These are phyloP conservation scores for Boletus rufocinnamomeus DNA, from an alignment of 768 basidiomycete genomes.

Conservation along the genomic window DNA sequence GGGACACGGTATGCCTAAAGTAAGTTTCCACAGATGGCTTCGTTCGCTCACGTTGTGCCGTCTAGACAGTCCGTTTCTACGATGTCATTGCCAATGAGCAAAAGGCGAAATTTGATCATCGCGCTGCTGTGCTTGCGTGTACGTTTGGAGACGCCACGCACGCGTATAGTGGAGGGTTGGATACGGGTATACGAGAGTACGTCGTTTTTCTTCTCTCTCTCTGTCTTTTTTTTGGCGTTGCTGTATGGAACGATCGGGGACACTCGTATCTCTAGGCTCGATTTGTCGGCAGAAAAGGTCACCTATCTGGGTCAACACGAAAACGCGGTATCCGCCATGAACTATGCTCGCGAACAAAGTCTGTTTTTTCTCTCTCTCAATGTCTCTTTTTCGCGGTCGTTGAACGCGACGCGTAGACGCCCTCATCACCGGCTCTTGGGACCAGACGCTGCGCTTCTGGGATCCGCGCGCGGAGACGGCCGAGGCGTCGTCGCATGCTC, in stretches of 20 bases:
- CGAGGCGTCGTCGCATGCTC: conserved; percentile 56
- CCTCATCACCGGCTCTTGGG: conserved; percentile 91
- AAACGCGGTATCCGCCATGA: conserved; percentile 77
- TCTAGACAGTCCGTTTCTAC: conserved; percentile 63
- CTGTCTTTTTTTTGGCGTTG: neutral
- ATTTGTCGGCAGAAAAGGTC: conserved; percentile 72
- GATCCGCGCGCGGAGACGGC: conserved; percentile 67
- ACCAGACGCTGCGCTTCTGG: conserved; percentile 85
- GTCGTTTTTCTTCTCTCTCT: neutral
- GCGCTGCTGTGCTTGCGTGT: conserved; percentile 86
- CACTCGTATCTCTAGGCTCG: conserved; percentile 46
- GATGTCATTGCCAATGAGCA: conserved; percentile 57
- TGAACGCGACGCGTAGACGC: conserved; percentile 45
- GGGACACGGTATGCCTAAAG: conserved; percentile 68
- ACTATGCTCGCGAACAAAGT: conserved; percentile 69
- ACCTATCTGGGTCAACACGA: conserved; percentile 78
- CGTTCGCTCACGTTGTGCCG: conserved; percentile 35
- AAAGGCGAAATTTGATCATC: conserved; percentile 83
- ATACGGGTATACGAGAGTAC: conserved; percentile 80
- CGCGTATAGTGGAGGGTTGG: conserved; percentile 86
- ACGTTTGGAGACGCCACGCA: conserved; percentile 65
- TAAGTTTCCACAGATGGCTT: neutral
- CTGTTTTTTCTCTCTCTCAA: conserved; percentile 27
- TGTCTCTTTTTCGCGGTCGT: neutral
- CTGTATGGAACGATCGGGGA: neutral